phyloP scores from a whole-genome alignment of 306 rosid species.

The Medicago arabica region DNA sequence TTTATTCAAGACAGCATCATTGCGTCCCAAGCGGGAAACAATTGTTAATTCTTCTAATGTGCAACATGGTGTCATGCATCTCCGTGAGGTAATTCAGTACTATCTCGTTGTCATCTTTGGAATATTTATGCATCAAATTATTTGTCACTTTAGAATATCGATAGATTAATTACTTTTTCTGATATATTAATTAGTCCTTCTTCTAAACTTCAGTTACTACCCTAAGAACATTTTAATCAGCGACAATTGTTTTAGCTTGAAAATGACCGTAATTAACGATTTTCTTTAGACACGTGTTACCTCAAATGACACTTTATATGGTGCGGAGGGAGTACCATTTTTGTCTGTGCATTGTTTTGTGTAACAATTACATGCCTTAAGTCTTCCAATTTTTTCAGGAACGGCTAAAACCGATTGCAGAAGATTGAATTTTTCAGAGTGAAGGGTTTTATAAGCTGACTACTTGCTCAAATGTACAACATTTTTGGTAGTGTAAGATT shows the following conservation, averaged over 20 bases:
- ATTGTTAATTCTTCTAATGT: constrained; percentile 59
- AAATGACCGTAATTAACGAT: neutral
- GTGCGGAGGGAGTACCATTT: too few species aligned
- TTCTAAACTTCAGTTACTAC: neutral
- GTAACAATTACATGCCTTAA: neutral
- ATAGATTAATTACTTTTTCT: neutral
- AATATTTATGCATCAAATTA: neutral
- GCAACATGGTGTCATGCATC: constrained; percentile 51
- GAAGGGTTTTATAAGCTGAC: constrained; percentile 32
- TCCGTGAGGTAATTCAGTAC: constrained; percentile 64
- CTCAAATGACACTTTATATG: too few species aligned
- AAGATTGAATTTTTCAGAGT: constrained; percentile 53
- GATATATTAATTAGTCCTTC: neutral
- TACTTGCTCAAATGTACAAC: constrained; percentile 36
- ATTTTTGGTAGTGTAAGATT: constrained; percentile 26
- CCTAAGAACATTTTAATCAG: neutral
- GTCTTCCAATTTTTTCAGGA: constrained; percentile 59
- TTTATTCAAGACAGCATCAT: constrained; percentile 36
- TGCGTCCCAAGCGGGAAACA: constrained; percentile 59
- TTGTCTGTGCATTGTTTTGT: too few species aligned
- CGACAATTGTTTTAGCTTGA: neutral
- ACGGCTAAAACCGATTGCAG: constrained; percentile 61
- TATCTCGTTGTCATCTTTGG: neutral
- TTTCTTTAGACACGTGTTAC: neutral
- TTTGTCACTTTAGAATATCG: neutral